Evolutionary conservation across 257 asterid genomes (phyloP), one percentile per base, ranked within the genome.

Genomic region (Nicotiana noctiflora): DNA sequence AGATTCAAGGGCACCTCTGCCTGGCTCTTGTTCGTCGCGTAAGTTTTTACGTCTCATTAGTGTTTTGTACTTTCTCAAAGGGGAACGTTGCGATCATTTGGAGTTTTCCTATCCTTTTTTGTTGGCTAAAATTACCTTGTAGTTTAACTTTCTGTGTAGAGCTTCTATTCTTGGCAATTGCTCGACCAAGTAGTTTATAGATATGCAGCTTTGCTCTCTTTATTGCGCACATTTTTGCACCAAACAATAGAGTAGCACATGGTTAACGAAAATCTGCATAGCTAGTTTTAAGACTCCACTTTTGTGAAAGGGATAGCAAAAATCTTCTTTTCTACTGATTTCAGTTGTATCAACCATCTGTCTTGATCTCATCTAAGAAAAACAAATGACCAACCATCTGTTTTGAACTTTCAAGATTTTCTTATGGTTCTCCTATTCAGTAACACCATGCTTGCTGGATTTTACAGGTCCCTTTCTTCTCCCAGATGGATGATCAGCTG

Each of bases 1-100:
- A 91, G 83, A 90, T 93, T 63, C 97, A n/a, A 90, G 76, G 88
- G 95, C 99, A 95, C 86, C 99, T 95, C 46, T 95, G 97, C 68
- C 88, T 95, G 1, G 87, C 90, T 76, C 95, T 93, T 70, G 99
- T 95, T 81, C 96, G 96, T 12, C 97, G 98, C 12, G 98, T 94
- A 87, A 90, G 97, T 32, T 57, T 52, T 13, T 46, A n/a, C 29
- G 64, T 84, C 75, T 27, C 32, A 7, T 51, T 32, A 14, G 56
- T 19, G 19, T 51, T 21, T 8, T 53, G 23, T 21, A 25, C 40
- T 82, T 52, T 70, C 31, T 7, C 23, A 12, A 18, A 32, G 64
- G 29, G 67, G 53, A 57, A 34, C 31, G 34, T 77, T 46, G n/a
- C 8, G 37, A 72, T 72, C 77, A 72, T 72, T 46, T 3, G 15